Percentiles rank a stretch among this genome's conserved stretches.
Evolutionary conservation across 2,329 filamentous ascomycete genomes (phyloP).

Genomic region (Kalmusia sp.): DNA sequence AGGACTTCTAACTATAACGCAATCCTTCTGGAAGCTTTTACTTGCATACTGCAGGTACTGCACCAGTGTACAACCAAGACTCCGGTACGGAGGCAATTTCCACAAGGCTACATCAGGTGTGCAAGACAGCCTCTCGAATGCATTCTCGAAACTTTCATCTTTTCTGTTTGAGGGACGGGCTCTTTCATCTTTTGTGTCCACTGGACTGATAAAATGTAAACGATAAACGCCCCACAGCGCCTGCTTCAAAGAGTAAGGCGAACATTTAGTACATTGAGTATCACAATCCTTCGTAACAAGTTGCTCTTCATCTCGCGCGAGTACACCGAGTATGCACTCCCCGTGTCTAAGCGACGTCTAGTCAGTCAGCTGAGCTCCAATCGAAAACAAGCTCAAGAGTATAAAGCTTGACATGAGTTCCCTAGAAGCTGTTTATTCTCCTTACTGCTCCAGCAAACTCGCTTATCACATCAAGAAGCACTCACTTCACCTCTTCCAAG

Average conservation of each 20-base stretch:
- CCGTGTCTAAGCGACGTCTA: background rate
- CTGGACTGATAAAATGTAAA: too few species aligned
- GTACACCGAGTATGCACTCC: background rate
- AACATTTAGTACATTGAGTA: background rate
- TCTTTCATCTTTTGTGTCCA: too few species aligned
- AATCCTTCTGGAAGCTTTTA: too few species aligned
- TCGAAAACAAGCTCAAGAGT: background rate
- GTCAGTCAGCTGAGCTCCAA: background rate
- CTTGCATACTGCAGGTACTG: too few species aligned
- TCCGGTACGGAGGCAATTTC: too few species aligned
- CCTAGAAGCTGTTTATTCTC: background rate
- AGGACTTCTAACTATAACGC: too few species aligned
- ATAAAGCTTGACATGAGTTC: background rate
- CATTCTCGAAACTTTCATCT: too few species aligned
- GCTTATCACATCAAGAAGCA: background rate
- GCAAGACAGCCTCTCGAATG: too few species aligned
- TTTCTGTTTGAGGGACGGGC: too few species aligned
- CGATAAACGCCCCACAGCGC: too few species aligned
- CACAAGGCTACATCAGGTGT: too few species aligned
- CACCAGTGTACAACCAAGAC: too few species aligned
- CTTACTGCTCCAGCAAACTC: background rate
- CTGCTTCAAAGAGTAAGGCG: background rate
- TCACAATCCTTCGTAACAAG: background rate
- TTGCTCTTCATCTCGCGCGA: background rate
- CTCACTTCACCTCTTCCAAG: conserved; percentile 1